These are phyloP conservation scores for Westerdykella sp. DNA, from an alignment of 2,329 filamentous ascomycete genomes.

Conservation along the genomic window DNA sequence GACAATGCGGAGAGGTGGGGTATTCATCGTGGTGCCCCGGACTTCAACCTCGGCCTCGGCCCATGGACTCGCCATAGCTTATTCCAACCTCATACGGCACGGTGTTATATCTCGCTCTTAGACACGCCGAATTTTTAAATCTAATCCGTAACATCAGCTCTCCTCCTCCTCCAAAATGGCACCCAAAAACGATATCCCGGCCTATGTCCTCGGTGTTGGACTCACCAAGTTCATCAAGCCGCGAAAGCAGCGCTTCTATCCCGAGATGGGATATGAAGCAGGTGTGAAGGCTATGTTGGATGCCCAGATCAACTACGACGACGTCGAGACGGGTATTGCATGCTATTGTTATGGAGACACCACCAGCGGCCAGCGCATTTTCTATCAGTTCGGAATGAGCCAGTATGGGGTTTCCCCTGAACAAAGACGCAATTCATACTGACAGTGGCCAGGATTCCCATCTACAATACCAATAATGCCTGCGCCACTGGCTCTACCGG, in stretches of 20 bases:
- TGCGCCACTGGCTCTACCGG: constrained; percentile 90
- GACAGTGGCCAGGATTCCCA: constrained; percentile 59
- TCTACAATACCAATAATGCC: constrained; percentile 98
- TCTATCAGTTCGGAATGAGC: constrained; percentile 98
- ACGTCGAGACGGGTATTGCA: constrained; percentile 85
- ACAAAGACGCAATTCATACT: not conserved
- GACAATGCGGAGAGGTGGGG: not conserved
- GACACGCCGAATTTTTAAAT: not conserved
- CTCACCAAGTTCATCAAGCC: constrained; percentile 99
- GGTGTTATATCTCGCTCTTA: not conserved
- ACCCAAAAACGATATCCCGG: constrained; percentile 35
- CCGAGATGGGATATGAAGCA: constrained; percentile 86
- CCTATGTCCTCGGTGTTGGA: constrained; percentile 90
- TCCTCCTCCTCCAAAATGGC: constrained; percentile 14
- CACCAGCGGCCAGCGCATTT: constrained; percentile 88
- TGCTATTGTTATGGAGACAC: constrained; percentile 97
- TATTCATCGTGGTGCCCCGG: not conserved
- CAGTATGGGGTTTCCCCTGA: constrained; percentile 21
- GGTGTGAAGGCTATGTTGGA: constrained; percentile 76
- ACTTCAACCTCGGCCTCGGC: not conserved
- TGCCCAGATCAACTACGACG: constrained; percentile 89
- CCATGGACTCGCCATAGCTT: not conserved
- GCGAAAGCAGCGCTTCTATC: constrained; percentile 83
- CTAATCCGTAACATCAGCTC: not conserved
- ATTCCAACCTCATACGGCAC: not conserved